phyloP scores from a whole-genome alignment of 352 stramenopile genomes.

The Thalassiosira hispida region DNA sequence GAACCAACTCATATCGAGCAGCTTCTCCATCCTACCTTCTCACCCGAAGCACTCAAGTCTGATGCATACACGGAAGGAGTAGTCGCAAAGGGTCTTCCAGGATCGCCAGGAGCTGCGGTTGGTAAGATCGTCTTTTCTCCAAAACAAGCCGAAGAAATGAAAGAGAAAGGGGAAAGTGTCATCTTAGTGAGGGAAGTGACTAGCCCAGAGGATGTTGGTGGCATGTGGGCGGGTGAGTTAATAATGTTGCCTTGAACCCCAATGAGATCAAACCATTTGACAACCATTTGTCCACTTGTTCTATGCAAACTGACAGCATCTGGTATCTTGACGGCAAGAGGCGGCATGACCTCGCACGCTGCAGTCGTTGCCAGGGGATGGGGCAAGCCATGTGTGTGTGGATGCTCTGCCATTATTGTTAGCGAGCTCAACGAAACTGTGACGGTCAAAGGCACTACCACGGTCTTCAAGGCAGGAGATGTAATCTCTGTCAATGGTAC shows the following conservation, averaged over 20 bases:
- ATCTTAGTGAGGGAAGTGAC: constrained; percentile 84
- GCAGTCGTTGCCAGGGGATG: constrained; percentile 86
- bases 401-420: constrained; percentile 76
- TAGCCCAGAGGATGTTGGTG: constrained; percentile 85
- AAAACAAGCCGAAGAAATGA: constrained; percentile 78
- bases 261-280: neutral
- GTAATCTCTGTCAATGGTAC: constrained; percentile 75
- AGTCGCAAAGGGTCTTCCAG: constrained; percentile 81
- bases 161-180: constrained; percentile 71
- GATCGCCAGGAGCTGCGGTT: constrained; percentile 78
- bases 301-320: constrained; percentile 19
- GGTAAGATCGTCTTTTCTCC: constrained; percentile 83
- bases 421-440: constrained; percentile 74
- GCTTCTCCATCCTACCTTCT: constrained; percentile 84
- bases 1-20: constrained; percentile 83
- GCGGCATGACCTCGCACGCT: constrained; percentile 85
- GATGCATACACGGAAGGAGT: constrained; percentile 70
- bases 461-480: constrained; percentile 77
- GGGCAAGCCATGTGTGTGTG: constrained; percentile 86
- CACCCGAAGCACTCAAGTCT: constrained; percentile 65
- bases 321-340: constrained; percentile 84
- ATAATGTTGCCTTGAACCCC: neutral
- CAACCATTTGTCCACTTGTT: neutral
- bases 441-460: constrained; percentile 59
- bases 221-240: constrained; percentile 82